phyloP scores from a whole-genome alignment of 192 early-diverging fungal genomes.

The Backusella mclennaniae region DNA sequence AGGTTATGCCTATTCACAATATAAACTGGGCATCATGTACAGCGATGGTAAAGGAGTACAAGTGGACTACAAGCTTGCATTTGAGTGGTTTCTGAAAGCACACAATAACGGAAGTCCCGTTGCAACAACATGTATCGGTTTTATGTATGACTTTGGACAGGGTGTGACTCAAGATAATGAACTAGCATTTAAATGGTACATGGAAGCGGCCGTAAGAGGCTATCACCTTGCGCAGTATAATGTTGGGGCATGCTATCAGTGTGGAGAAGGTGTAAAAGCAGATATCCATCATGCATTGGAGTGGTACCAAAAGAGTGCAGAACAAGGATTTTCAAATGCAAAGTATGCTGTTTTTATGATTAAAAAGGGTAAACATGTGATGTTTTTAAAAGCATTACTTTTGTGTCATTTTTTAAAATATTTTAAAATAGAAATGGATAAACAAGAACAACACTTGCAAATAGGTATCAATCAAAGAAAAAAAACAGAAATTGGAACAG shows the following conservation, averaged over 20 bases:
- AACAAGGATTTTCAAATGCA: not conserved
- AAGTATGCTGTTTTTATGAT: not conserved
- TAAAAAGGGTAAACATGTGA: too few relatives aligned
- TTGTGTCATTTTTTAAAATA: too few relatives aligned
- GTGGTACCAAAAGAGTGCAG: not conserved
- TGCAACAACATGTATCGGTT: not conserved
- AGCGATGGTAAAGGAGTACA: not conserved
- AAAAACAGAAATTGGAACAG: too few relatives aligned
- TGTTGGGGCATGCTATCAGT: not conserved
- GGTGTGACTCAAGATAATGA: not conserved
- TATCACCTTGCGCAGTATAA: not conserved
- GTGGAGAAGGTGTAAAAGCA: not conserved
- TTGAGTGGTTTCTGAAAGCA: not conserved
- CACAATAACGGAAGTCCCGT: not conserved
- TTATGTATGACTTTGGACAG: not conserved
- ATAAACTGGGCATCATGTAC: not conserved
- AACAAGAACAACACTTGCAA: too few relatives aligned
- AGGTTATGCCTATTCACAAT: not conserved
- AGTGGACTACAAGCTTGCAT: not conserved
- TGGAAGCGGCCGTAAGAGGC: not conserved
- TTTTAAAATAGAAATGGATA: too few relatives aligned
- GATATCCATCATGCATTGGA: not conserved
- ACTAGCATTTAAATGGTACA: not conserved
- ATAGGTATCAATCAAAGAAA: too few relatives aligned
- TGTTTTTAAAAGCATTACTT: too few relatives aligned